Evolutionary conservation across 1,284 basidiomycete genomes (phyloP).

Genomic region (Moniliophthora roreri): DNA sequence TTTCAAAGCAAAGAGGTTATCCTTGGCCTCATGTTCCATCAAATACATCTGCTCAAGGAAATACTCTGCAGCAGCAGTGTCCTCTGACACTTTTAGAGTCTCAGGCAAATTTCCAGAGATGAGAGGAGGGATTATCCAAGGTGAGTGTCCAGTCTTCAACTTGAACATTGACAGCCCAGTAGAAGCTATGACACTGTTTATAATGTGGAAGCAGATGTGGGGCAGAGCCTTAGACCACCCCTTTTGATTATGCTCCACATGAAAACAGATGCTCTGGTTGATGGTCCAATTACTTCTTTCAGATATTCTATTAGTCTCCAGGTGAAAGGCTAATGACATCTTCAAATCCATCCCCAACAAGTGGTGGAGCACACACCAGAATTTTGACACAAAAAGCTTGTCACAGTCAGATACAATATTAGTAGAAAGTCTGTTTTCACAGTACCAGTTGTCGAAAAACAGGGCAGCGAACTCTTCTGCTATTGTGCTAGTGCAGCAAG

Average conservation of each 20-base stretch:
- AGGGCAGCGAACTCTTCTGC: conserved; percentile 24
- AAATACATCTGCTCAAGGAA: neutral
- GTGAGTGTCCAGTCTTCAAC: conserved; percentile 20
- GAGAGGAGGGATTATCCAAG: conserved; percentile 24
- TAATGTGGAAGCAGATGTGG: conserved; percentile 35
- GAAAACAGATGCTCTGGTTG: conserved; percentile 24
- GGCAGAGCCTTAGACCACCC: conserved; percentile 35
- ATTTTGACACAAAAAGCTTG: conserved; percentile 21
- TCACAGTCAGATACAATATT: conserved; percentile 18
- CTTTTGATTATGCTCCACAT: conserved; percentile 30
- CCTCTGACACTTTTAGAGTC: neutral
- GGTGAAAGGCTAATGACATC: conserved; percentile 30
- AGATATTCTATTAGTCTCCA: conserved; percentile 23
- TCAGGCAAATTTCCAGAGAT: neutral
- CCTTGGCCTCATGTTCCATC: neutral
- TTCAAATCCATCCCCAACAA: conserved; percentile 22
- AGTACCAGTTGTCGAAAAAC: conserved; percentile 27
- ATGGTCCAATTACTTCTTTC: conserved; percentile 24
- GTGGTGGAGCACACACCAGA: conserved; percentile 14
- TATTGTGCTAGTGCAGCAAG: conserved; percentile 20
- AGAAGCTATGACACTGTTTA: conserved; percentile 31
- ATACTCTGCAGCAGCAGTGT: neutral
- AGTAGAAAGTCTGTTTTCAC: conserved; percentile 14
- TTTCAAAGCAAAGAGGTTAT: neutral
- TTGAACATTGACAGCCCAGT: conserved; percentile 35